phyloP scores from a whole-genome alignment of 768 basidiomycete species.

The Collybiopsis confluens region DNA sequence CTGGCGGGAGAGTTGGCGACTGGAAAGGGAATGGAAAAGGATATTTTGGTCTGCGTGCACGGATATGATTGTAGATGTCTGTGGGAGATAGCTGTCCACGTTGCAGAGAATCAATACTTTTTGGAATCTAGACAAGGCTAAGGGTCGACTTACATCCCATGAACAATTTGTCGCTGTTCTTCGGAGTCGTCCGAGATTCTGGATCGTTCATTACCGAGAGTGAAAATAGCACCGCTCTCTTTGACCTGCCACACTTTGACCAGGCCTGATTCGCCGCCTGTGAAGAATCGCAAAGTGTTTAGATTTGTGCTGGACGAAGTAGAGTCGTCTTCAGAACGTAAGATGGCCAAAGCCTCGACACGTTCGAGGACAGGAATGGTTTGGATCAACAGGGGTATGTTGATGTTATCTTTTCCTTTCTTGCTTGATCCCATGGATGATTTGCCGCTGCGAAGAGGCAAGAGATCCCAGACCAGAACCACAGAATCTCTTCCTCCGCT shows the following conservation, averaged over 20 bases:
- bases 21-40: constrained; percentile 78
- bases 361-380: constrained; percentile 84
- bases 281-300: constrained; percentile 64
- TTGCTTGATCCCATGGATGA: constrained; percentile 20
- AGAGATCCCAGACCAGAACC: constrained; percentile 88
- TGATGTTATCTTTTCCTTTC: constrained; percentile 46
- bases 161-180: constrained; percentile 79
- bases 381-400: constrained; percentile 58
- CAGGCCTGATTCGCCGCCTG: constrained; percentile 87
- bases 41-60: constrained; percentile 97
- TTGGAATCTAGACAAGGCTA: not conserved
- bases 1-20: constrained; percentile 64
- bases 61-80: constrained; percentile 65
- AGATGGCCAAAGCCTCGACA: constrained; percentile 79
- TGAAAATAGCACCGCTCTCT: constrained; percentile 58
- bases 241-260: constrained; percentile 83
- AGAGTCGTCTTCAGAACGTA: constrained; percentile 47
- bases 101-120: constrained; percentile 15
- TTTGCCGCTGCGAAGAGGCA: constrained; percentile 21
- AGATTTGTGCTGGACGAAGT: constrained; percentile 36
- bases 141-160: constrained; percentile 66
- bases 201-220: constrained; percentile 48
- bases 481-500: constrained; percentile 93
- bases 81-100: constrained; percentile 67
- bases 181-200: constrained; percentile 52